These are phyloP conservation scores for Xerocomus brunneocitrinus DNA, from an alignment of 768 basidiomycete species.

Conservation along the genomic window DNA sequence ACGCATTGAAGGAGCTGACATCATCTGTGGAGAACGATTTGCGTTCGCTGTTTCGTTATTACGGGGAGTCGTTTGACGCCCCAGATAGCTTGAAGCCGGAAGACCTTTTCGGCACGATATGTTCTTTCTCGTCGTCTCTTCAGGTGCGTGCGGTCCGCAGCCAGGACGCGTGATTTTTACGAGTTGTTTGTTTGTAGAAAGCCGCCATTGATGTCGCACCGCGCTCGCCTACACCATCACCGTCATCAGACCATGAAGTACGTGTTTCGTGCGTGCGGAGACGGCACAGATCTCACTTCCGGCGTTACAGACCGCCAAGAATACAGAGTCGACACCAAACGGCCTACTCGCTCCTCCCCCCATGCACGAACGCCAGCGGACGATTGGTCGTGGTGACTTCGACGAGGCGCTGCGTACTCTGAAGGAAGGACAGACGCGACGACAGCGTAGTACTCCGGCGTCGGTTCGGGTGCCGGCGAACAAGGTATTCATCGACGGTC, in stretches of 20 bases:
- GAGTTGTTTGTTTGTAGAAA: slow-evolving; percentile 42
- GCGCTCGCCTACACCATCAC: background rate
- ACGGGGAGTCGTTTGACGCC: slow-evolving; percentile 67
- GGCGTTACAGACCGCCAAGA: slow-evolving; percentile 42
- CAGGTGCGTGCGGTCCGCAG: slow-evolving; percentile 41
- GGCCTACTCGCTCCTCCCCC: slow-evolving; percentile 38
- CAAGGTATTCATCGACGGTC: slow-evolving; percentile 28
- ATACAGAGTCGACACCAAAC: slow-evolving; percentile 17
- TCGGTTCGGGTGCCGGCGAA: slow-evolving; percentile 10
- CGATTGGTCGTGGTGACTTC: slow-evolving; percentile 72
- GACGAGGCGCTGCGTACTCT: slow-evolving; percentile 84
- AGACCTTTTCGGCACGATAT: slow-evolving; percentile 73
- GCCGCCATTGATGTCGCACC: slow-evolving; percentile 55
- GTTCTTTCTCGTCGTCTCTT: slow-evolving; percentile 69
- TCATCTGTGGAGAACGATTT: slow-evolving; percentile 56
- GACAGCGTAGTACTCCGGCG: slow-evolving; percentile 11
- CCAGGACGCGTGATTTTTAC: background rate
- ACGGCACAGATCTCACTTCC: background rate
- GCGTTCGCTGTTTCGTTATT: slow-evolving; percentile 58
- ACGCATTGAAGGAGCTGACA: slow-evolving; percentile 63
- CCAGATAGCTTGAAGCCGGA: slow-evolving; percentile 70
- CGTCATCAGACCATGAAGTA: slow-evolving; percentile 8
- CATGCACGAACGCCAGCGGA: slow-evolving; percentile 41
- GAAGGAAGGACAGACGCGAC: slow-evolving; percentile 47
- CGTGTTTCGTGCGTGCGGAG: background rate